Evolutionary conservation across 352 stramenopile genomes (phyloP).

Genomic region (Pythium apleroticum): DNA sequence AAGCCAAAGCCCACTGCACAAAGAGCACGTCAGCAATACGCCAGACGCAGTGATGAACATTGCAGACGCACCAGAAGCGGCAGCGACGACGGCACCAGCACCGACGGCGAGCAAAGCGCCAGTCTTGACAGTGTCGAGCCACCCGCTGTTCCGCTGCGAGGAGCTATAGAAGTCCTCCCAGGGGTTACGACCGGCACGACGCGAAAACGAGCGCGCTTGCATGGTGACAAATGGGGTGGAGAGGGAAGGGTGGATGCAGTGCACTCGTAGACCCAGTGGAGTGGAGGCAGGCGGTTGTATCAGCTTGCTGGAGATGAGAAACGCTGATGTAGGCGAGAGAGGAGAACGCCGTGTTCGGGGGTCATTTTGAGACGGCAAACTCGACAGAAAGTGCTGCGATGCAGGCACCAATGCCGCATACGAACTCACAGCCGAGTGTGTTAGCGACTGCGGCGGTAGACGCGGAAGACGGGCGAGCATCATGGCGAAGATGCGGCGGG

Average conservation of each 20-base stretch:
- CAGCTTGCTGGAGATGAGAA: not conserved
- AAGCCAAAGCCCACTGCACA: constrained; percentile 69
- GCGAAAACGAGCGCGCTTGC: constrained; percentile 37
- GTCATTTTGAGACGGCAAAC: not conserved
- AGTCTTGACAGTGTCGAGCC: constrained; percentile 56
- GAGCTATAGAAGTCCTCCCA: constrained; percentile 15
- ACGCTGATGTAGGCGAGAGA: not conserved
- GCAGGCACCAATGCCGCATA: not conserved
- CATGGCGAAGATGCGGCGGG: not conserved
- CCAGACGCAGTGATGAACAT: not conserved
- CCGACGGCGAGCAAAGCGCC: constrained; percentile 61
- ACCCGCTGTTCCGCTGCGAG: constrained; percentile 34
- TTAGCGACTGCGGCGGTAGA: constrained; percentile 13
- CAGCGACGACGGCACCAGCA: constrained; percentile 53
- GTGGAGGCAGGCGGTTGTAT: not conserved
- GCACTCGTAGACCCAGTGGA: not conserved
- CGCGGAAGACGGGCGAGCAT: constrained; percentile 21
- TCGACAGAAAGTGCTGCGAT: constrained; percentile 12
- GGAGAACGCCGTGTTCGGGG: not conserved
- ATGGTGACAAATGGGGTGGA: not conserved
- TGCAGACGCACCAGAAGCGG: constrained; percentile 54
- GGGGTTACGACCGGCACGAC: constrained; percentile 20
- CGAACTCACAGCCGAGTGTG: not conserved
- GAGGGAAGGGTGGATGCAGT: not conserved
- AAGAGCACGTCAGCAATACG: constrained; percentile 3